Evolutionary conservation across 2,329 filamentous ascomycete genomes (phyloP), one percentile per base, ranked within the genome.

Genomic region (Albifimbria verrucaria): DNA sequence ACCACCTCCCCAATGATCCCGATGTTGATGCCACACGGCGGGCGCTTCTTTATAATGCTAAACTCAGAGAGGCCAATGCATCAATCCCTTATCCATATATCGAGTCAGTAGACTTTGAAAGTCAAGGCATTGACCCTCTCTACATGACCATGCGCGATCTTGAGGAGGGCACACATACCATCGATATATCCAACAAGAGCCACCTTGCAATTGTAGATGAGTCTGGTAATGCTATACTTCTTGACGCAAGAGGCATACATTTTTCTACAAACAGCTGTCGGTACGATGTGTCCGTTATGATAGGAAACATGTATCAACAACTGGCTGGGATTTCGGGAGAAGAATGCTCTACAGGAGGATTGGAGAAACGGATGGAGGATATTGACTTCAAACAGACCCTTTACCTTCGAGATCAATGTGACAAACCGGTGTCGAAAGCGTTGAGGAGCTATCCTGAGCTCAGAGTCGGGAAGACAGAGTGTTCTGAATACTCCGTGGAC

Each of bases 41-140:
- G 36, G 61, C 68, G 0, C 50, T 65, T 4, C 48, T 74, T n/a
- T 65, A 66, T 44, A 72, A 69, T 43, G 57, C 60, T 15, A 63
- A 63, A 6, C 53, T 66, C 7, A 64, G 56, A 10, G 65, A 68
- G 46, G 54, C 56, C 2, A 69, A 71, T 25, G 54, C 60, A 17
- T 61, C 65, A 0, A 65, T 72, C 6, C 68, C 69, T 1, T 61
- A 65, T 21, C 69, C 71, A 0, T 73, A 70, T 45, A 65, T 74
- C 3, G 68, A 73, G 48, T 67, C 71, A 0, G 61, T 74, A 21
- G 63, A 66, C 42, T 68, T 73, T 46, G 62, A 68, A 21, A 58
- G 56, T 3, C 61, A 66, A 17, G 67, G 65, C 1, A 51, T 71
- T 2, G 57, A 64, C 3, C 69, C 71, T 0, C 48, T 72, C 2